Percentiles rank a stretch among this genome's conserved stretches.
These are phyloP conservation scores for Rhodamnia argentea DNA, from an alignment of 345 rosid species.

Conservation along the genomic window DNA sequence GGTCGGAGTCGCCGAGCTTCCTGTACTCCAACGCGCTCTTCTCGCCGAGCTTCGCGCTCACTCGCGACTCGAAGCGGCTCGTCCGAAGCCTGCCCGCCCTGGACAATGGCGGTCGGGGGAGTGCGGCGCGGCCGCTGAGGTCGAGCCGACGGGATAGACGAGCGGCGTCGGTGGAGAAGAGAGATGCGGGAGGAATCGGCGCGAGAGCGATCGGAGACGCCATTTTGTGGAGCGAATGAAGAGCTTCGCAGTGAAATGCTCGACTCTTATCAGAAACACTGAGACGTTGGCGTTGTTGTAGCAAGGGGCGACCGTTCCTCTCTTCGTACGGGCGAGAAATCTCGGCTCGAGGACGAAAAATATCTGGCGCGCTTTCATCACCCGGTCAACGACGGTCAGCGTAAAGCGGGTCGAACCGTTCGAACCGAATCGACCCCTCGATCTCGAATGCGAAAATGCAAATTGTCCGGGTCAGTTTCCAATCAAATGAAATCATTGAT, in stretches of 20 bases:
- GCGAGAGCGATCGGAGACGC: neutral
- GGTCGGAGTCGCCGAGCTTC: slow-evolving; percentile 83
- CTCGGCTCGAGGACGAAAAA: neutral
- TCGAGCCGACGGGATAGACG: neutral
- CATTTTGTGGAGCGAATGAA: neutral
- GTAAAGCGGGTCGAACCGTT: neutral
- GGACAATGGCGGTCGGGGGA: neutral
- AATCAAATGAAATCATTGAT: neutral
- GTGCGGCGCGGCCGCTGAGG: neutral
- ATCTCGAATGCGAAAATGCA: neutral
- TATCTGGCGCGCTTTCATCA: neutral
- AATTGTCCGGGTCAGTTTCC: neutral
- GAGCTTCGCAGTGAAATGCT: neutral
- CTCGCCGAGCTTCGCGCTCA: slow-evolving; percentile 26
- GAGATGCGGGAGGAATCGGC: neutral
- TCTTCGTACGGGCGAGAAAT: too few species aligned
- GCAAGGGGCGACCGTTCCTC: neutral
- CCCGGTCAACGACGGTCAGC: neutral
- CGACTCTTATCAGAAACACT: neutral
- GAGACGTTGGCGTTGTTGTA: neutral
- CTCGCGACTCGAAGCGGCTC: neutral
- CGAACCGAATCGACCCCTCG: neutral
- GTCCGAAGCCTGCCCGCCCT: neutral
- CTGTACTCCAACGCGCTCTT: slow-evolving; percentile 48
- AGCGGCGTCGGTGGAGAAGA: neutral